Percentiles rank a stretch among this genome's conserved stretches.
phyloP scores from a whole-genome alignment of 2,329 filamentous ascomycete species.

The Alternaria solani region DNA sequence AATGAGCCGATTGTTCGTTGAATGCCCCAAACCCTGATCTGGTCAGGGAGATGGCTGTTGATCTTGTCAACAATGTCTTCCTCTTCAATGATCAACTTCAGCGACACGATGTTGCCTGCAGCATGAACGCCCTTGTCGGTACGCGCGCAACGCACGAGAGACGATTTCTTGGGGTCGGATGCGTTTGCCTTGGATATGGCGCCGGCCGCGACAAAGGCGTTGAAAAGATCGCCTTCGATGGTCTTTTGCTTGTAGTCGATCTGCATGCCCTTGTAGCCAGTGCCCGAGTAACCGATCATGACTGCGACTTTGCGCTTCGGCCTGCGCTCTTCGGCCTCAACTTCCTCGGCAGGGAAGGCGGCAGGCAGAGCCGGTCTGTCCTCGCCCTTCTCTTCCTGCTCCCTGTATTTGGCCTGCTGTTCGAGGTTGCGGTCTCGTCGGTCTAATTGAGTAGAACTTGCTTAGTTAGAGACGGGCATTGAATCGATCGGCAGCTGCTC shows the following conservation, averaged over 20 bases:
- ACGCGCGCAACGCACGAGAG: conserved; percentile 88
- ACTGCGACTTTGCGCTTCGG: conserved; percentile 98
- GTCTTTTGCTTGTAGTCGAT: conserved; percentile 81
- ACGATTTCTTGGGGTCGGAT: conserved; percentile 95
- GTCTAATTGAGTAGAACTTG: conserved; percentile 57
- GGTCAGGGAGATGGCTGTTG: conserved; percentile 81
- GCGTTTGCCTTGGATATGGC: conserved; percentile 98
- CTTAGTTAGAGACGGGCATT: conserved; percentile 51
- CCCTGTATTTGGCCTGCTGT: conserved; percentile 51
- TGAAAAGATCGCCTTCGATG: conserved; percentile 94
- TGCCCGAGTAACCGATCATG: conserved; percentile 93
- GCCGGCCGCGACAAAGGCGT: conserved; percentile 86
- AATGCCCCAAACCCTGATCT: conserved; percentile 96
- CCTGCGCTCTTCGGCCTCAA: conserved; percentile 82
- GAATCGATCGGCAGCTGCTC: conserved; percentile 39
- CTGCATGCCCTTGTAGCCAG: conserved; percentile 97
- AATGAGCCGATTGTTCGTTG: conserved; percentile 89
- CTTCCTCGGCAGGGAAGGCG: conserved; percentile 78
- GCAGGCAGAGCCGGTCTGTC: conserved; percentile 62
- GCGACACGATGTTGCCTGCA: conserved; percentile 90
- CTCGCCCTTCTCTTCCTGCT: conserved; percentile 48
- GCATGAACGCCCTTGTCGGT: conserved; percentile 98
- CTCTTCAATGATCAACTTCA: conserved; percentile 96
- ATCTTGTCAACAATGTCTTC: conserved; percentile 87
- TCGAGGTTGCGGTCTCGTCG: conserved; percentile 55